A percentile compares a stretch with the other conserved stretches of the same genome.
phyloP scores from a whole-genome alignment of 129 eudicot genomes.

The Artemisia tridentata region DNA sequence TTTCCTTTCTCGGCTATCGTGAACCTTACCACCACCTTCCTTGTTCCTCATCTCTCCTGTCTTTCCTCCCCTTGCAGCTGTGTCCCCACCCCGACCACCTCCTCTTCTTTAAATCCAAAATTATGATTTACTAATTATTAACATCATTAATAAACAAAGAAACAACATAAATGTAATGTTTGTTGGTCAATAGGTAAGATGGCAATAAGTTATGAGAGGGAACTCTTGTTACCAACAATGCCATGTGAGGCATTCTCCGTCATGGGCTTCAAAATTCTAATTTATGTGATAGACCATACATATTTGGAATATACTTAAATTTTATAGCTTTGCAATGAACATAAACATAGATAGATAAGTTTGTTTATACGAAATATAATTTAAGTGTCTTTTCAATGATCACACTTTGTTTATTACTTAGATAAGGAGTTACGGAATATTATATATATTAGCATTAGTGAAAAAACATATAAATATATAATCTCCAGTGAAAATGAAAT shows the following conservation, averaged over 20 bases:
- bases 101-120: too few relatives aligned
- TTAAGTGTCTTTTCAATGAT: neutral
- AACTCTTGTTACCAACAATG: constrained; percentile 23
- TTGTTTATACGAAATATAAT: neutral
- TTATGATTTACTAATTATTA: neutral
- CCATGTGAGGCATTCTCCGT: constrained; percentile 28
- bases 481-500: too few relatives aligned
- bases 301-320: neutral
- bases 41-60: too few relatives aligned
- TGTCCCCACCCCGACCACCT: too few relatives aligned
- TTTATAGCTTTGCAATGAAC: neutral
- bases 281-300: too few relatives aligned
- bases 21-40: too few relatives aligned
- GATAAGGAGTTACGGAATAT: too few relatives aligned
- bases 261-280: constrained; percentile 17
- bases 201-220: constrained; percentile 17
- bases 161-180: constrained; percentile 28
- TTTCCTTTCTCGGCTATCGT: too few relatives aligned
- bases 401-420: too few relatives aligned
- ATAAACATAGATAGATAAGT: neutral
- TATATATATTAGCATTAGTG: too few relatives aligned
- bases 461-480: too few relatives aligned
- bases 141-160: constrained; percentile 3
- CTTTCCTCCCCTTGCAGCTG: too few relatives aligned
- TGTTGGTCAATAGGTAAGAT: constrained; percentile 27